Percentiles rank a stretch among this genome's conserved stretches.
These are phyloP conservation scores for Lenzites betulinus DNA, from an alignment of 768 basidiomycete species.

Conservation along the genomic window DNA sequence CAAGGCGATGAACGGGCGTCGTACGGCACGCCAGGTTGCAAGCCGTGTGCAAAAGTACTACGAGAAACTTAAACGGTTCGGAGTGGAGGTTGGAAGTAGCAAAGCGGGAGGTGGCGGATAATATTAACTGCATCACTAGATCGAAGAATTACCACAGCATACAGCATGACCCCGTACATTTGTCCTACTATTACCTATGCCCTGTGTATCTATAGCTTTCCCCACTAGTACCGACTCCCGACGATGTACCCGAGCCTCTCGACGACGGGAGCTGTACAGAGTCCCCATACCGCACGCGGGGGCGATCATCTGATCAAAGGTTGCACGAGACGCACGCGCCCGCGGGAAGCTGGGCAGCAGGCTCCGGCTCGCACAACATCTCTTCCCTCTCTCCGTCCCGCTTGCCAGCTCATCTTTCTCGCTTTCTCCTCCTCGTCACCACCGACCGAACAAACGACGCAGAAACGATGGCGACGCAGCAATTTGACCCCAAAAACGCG, in stretches of 20 bases:
- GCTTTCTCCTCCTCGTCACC: background rate
- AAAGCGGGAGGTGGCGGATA: conserved; percentile 10
- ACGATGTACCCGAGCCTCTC: conserved; percentile 8
- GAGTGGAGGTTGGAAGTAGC: conserved; percentile 45
- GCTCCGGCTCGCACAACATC: background rate
- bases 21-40: conserved; percentile 85
- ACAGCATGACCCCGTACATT: no score
- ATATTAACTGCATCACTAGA: background rate
- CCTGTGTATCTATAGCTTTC: conserved; percentile 7
- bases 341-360: background rate
- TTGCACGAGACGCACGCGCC: conserved; percentile 14
- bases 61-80: conserved; percentile 79
- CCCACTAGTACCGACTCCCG: background rate
- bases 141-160: background rate
- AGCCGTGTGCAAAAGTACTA: conserved; percentile 89
- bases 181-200: background rate
- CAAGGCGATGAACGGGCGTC: conserved; percentile 71
- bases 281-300: no score
- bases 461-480: conserved; percentile 44
- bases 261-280: conserved; percentile 21
- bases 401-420: conserved; percentile 22
- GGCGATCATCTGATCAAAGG: conserved; percentile 22
- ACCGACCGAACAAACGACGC: background rate
- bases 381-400: background rate
- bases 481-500: conserved; percentile 89